Conservation (phyloP, 805 yeast genomes). For the Myxozyma nipponensis region DNA sequence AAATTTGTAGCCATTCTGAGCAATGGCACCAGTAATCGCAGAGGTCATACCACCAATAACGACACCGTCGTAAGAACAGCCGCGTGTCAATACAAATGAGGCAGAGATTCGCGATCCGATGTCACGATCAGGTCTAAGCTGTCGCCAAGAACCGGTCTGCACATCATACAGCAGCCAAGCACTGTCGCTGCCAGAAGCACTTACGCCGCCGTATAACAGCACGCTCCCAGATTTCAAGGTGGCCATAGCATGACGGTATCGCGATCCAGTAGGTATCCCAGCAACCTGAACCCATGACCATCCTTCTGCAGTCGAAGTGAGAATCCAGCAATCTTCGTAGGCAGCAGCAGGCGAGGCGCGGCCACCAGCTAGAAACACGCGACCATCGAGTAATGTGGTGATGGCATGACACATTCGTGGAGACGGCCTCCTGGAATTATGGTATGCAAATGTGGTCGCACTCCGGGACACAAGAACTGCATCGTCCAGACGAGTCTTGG, state of each 20-base stretch:
- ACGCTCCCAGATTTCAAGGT: conserved; percentile 34
- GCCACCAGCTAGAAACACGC: conserved; percentile 57
- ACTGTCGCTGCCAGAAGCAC: neutral
- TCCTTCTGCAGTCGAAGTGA: conserved; percentile 22
- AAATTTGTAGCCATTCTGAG: neutral
- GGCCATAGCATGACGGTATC: conserved; percentile 52
- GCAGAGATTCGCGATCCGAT: neutral
- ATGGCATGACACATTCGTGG: conserved; percentile 61
- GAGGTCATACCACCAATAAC: too few species aligned
- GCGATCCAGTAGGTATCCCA: conserved; percentile 43
- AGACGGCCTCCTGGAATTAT: conserved; percentile 18
- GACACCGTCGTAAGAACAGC: too few species aligned
- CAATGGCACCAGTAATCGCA: neutral
- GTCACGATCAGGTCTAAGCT: conserved; percentile 23
- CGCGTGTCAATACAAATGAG: neutral
- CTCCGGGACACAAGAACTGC: conserved; percentile 10
- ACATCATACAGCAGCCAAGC: conserved; percentile 17
- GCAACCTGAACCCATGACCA: conserved; percentile 43
- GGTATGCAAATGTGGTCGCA: neutral
- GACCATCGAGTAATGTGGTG: conserved; percentile 36
- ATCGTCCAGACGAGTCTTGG: conserved; percentile 26
- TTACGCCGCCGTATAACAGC: conserved; percentile 49
- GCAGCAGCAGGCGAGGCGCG: conserved; percentile 55
- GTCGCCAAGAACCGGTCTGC: conserved; percentile 27
- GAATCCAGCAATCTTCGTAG: conserved; percentile 45